phyloP scores from a whole-genome alignment of 139 green algal genomes.

The Microglena sp. region DNA sequence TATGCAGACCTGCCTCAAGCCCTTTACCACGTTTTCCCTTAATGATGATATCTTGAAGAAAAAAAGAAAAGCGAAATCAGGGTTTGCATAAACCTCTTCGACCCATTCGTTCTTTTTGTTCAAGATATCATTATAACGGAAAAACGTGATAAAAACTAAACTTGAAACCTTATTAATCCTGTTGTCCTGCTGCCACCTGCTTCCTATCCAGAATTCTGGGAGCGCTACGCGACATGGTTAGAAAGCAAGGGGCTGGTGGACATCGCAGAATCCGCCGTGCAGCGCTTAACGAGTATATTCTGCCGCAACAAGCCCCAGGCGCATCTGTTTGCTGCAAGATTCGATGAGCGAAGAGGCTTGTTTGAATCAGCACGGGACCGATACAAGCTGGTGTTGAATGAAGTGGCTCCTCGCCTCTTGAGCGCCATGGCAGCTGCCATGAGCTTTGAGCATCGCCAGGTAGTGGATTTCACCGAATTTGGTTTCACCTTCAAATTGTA shows the following conservation, averaged over 20 bases:
- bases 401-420: constrained; percentile 48
- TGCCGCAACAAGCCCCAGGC: constrained; percentile 55
- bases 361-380: constrained; percentile 30
- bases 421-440: constrained; percentile 38
- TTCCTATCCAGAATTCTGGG: constrained; percentile 65
- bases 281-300: constrained; percentile 42
- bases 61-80: no score
- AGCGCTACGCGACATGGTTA: constrained; percentile 61
- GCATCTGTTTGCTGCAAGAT: constrained; percentile 56
- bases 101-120: no score
- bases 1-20: no score
- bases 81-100: no score
- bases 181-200: not conserved
- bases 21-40: no score
- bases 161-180: no score
- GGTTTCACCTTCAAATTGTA: no score
- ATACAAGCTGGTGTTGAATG: constrained; percentile 31
- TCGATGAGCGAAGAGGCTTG: constrained; percentile 50
- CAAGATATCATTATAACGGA: no score
- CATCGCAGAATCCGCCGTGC: constrained; percentile 31
- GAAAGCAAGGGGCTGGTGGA: constrained; percentile 31
- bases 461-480: constrained; percentile 3
- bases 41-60: no score
- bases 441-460: constrained; percentile 61
- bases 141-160: no score